These are phyloP conservation scores for Fusarium camptoceras DNA, from an alignment of 2,329 filamentous ascomycete species.

Conservation along the genomic window DNA sequence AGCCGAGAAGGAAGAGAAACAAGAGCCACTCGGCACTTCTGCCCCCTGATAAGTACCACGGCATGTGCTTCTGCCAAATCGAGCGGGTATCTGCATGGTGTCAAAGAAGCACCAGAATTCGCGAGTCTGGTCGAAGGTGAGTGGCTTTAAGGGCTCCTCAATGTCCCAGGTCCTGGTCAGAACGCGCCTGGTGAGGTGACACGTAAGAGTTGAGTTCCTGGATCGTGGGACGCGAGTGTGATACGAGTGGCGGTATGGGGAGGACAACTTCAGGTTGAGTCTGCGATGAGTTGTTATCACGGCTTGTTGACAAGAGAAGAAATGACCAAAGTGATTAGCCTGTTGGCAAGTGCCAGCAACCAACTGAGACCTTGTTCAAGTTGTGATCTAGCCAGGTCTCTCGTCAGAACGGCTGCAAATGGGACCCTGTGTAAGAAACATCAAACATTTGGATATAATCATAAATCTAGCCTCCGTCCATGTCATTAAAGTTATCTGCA, in stretches of 20 bases:
- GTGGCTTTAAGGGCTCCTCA: slow-evolving; percentile 15
- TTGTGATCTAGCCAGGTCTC: not conserved
- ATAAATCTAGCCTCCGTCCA: slow-evolving; percentile 40
- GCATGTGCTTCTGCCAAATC: slow-evolving; percentile 30
- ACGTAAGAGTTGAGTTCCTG: slow-evolving; percentile 30
- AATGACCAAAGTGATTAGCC: not conserved
- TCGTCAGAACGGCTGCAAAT: not conserved
- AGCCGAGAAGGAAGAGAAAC: slow-evolving; percentile 8
- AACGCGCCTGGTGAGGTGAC: slow-evolving; percentile 12
- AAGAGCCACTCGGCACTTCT: slow-evolving; percentile 19
- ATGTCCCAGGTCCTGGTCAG: slow-evolving; percentile 30
- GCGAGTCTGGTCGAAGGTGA: slow-evolving; percentile 21
- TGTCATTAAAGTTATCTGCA: slow-evolving; percentile 40
- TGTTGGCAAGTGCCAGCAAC: not conserved
- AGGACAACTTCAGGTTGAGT: slow-evolving; percentile 24
- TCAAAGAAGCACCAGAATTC: slow-evolving; percentile 20
- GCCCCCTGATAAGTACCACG: slow-evolving; percentile 10
- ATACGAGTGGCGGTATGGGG: slow-evolving; percentile 16
- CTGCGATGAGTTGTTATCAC: not conserved
- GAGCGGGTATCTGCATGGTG: slow-evolving; percentile 33
- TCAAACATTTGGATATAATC: slow-evolving; percentile 41
- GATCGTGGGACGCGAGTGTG: slow-evolving; percentile 39
- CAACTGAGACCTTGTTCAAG: not conserved
- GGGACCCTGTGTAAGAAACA: not conserved
- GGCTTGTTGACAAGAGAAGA: not conserved